Conservation (phyloP, 2,329 filamentous ascomycete genomes). For the Sarocladium strictum region DNA sequence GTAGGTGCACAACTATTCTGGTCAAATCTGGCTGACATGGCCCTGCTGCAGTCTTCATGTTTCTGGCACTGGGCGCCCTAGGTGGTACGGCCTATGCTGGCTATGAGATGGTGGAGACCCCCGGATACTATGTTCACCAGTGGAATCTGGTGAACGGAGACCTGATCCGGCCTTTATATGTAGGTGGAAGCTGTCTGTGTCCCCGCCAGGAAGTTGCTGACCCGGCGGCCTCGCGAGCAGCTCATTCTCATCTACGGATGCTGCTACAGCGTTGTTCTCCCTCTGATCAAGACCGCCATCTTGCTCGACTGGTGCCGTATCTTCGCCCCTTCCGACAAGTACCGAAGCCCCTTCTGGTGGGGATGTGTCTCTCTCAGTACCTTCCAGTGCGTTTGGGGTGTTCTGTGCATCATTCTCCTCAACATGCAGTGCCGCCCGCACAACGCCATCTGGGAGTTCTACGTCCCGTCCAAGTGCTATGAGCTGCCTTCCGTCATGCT, state of each 20-base stretch:
- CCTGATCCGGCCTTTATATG: conserved; percentile 19
- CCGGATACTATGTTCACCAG: conserved; percentile 31
- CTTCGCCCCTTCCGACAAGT: conserved; percentile 23
- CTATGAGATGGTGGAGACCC: conserved; percentile 19
- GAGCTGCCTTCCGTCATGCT: conserved; percentile 21
- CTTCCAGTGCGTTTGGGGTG: conserved; percentile 23
- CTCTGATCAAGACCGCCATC: conserved; percentile 34
- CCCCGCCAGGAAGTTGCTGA: too few species aligned
- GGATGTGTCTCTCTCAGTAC: conserved; percentile 22
- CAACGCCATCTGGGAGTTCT: conserved; percentile 27
- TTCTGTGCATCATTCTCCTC: conserved; percentile 23
- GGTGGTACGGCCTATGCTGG: conserved; percentile 17
- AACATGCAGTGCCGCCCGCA: conserved; percentile 29
- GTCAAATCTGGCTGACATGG: too few species aligned
- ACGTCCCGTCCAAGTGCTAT: conserved; percentile 24
- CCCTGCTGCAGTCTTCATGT: conserved; percentile 2
- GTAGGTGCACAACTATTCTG: too few species aligned
- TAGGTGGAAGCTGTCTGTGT: conserved; percentile 18
- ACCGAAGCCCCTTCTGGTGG: conserved; percentile 27
- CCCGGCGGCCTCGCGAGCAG: conserved; percentile 15
- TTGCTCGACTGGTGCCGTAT: conserved; percentile 36
- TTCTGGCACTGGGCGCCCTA: conserved; percentile 10
- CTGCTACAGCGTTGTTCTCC: conserved; percentile 30
- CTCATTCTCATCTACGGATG: conserved; percentile 27
- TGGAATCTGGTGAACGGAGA: conserved; percentile 25